Base-by-base conservation (phyloP, 768 basidiomycete genomes). In the Auriscalpium orientale region DNA sequence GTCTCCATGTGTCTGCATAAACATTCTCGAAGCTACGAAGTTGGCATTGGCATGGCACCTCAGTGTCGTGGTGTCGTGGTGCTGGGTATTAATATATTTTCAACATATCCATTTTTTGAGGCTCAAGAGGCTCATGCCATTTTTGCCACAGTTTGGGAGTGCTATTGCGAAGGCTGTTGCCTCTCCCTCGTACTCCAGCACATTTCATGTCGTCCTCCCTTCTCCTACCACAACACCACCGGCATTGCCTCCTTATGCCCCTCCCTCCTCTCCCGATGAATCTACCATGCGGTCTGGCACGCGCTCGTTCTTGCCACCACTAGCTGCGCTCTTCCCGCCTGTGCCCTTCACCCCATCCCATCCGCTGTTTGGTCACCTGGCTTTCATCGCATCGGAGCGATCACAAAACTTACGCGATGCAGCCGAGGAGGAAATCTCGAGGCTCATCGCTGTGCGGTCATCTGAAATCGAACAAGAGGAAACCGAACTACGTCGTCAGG, bases 271-370 rank as follows among this genome's bases (percentile, higher is more conserved):
- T 28, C 45, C 56, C 28, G 44, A 60, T 20, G 15, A 49, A 45
- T 16, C 56, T 28, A 8, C 51, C 53, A 36, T 21, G 49, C 16
- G 40, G 49, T 12, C 61, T n/a, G 40, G 46, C 45, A 18, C 46
- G 47, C 62, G 56, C 58, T 62, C 18, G 64, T 70, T 46, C 66
- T 72, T 91, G 46, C 77, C 81, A 40, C 68, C 75, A 55, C 61
- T 87, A 59, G 76, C 77, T 40, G 77, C 84, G 6, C 70, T 91
- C 40, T 86, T 89, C 66, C 81, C 83, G 28, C 88, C 88, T 16
- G 81, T 85, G 20, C 89, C 89, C 16, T 91, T 87, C 68, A 80
- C 85, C 0, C 84, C 89, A 8, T 81, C 84, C 16, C 86, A 91
- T 62, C 81, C 82, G 8, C 79, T 83, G 44, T 91, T 91, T 64